phyloP scores from a whole-genome alignment of 306 rosid genomes.

The Vicia villosa region DNA sequence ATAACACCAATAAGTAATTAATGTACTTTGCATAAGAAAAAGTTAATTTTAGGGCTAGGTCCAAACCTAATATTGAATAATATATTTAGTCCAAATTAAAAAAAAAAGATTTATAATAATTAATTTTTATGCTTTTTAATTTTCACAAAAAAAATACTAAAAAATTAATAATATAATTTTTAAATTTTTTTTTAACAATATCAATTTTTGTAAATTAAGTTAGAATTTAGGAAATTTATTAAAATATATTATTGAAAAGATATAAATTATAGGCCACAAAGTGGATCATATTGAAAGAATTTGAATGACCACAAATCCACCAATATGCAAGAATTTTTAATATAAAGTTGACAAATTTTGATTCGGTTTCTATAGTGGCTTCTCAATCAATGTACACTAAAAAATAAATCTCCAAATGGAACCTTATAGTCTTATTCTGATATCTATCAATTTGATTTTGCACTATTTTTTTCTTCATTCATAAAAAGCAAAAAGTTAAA shows the following conservation, averaged over 20 bases:
- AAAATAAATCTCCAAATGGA: conserved; percentile 34
- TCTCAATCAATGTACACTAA: conserved; percentile 35
- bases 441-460: conserved; percentile 28
- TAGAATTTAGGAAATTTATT: too few relatives aligned
- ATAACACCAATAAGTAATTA: conserved; percentile 1
- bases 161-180: too few relatives aligned
- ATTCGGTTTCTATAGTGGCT: conserved; percentile 30
- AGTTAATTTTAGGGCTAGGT: conserved; percentile 1
- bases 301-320: conserved; percentile 45
- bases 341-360: conserved; percentile 19
- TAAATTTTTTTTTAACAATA: too few relatives aligned
- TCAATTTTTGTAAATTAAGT: too few relatives aligned
- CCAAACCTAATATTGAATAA: too few relatives aligned
- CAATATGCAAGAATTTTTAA: conserved; percentile 16
- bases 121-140: too few relatives aligned
- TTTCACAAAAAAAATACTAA: too few relatives aligned
- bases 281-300: conserved; percentile 14
- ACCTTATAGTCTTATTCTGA: conserved; percentile 26
- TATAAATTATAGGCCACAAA: too few relatives aligned
- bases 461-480: conserved; percentile 17
- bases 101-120: too few relatives aligned
- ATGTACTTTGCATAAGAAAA: conserved; percentile 19
- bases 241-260: too few relatives aligned
- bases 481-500: background rate
- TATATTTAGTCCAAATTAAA: too few relatives aligned